Conservation (phyloP, 345 rosid genomes). For the Euphorbia peplus region DNA sequence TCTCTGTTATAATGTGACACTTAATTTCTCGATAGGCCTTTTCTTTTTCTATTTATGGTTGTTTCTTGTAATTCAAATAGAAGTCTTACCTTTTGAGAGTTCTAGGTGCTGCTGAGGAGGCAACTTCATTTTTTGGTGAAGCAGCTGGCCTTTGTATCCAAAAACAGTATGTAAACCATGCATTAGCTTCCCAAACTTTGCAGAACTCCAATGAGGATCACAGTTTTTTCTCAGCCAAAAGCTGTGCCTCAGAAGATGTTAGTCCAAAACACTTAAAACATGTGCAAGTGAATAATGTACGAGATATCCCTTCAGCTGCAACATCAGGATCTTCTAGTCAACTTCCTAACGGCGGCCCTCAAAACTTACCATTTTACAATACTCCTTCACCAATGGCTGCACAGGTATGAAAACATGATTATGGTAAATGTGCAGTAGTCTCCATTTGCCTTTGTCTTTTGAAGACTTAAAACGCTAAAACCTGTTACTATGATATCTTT, state of each 20-base stretch:
- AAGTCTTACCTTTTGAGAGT: conserved; percentile 6
- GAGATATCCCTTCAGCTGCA: conserved; percentile 58
- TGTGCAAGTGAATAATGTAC: conserved; percentile 58
- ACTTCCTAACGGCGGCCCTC: conserved; percentile 61
- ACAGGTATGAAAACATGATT: conserved; percentile 47
- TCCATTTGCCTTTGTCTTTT: not conserved
- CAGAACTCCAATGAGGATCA: conserved; percentile 55
- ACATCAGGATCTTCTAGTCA: conserved; percentile 46
- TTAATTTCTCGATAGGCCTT: not conserved
- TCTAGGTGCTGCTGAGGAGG: conserved; percentile 92
- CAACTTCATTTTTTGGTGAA: conserved; percentile 80
- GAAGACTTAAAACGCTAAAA: not conserved
- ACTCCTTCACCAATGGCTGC: conserved; percentile 88
- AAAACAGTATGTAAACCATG: conserved; percentile 63
- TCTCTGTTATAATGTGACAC: conserved; percentile 4
- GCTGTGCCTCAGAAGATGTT: conserved; percentile 49
- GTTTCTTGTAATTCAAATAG: not conserved
- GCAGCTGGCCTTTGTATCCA: conserved; percentile 78
- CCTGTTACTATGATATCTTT: not conserved
- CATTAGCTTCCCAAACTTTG: conserved; percentile 40
- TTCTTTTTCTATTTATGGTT: not conserved
- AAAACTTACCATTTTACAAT: conserved; percentile 64
- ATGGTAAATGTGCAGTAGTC: not conserved
- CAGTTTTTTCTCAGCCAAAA: conserved; percentile 42
- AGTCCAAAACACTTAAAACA: conserved; percentile 70